Conservation (phyloP, 345 rosid genomes). For the Noccaea bulbosa region DNA sequence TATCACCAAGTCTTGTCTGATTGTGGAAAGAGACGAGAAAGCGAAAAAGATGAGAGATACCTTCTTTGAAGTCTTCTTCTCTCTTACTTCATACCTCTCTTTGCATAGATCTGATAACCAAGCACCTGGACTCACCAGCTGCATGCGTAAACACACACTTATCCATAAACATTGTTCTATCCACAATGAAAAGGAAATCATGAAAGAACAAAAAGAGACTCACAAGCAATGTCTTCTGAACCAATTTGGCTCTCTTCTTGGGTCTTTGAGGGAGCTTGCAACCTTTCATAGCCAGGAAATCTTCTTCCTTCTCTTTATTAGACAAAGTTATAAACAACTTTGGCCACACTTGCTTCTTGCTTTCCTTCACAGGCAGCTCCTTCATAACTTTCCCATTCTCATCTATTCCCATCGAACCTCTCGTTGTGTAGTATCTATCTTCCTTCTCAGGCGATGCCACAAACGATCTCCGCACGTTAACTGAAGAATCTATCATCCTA, state of each 20-base stretch:
- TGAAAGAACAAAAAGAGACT: slow-evolving; percentile 36
- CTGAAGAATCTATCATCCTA: slow-evolving; percentile 57
- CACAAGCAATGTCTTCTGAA: slow-evolving; percentile 82
- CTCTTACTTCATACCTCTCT: slow-evolving; percentile 91
- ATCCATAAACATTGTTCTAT: neutral
- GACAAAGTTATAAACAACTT: slow-evolving; percentile 73
- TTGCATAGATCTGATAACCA: slow-evolving; percentile 86
- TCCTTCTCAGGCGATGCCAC: slow-evolving; percentile 72
- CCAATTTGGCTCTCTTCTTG: slow-evolving; percentile 83
- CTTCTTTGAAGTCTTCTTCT: slow-evolving; percentile 92
- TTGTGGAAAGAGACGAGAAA: neutral
- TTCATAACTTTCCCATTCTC: slow-evolving; percentile 61
- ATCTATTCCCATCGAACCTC: slow-evolving; percentile 76
- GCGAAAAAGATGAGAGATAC: slow-evolving; percentile 42
- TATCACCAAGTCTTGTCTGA: neutral
- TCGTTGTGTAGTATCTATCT: slow-evolving; percentile 77
- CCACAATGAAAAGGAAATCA: neutral
- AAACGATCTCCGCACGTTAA: slow-evolving; percentile 54
- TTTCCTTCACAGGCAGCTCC: slow-evolving; percentile 62
- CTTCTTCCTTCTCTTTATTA: slow-evolving; percentile 92
- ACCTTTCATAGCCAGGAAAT: slow-evolving; percentile 94
- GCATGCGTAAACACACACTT: slow-evolving; percentile 34
- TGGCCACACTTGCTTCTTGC: slow-evolving; percentile 71
- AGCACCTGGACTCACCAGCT: slow-evolving; percentile 91
- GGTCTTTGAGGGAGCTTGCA: slow-evolving; percentile 95